Conservation (phyloP, 148 eudicot genomes). For the Beta vulgaris region DNA sequence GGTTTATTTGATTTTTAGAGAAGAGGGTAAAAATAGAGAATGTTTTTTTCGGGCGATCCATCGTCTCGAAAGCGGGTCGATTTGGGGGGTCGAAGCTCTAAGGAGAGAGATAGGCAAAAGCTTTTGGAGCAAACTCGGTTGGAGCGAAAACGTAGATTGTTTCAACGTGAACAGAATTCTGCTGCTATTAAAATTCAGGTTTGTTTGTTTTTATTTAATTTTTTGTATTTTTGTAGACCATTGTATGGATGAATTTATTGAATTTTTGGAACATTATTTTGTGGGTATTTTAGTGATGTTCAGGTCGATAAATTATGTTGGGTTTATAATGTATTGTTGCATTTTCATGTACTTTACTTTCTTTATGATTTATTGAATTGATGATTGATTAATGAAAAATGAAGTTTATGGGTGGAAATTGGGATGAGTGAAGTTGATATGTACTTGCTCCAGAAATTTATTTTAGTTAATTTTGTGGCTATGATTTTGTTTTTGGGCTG, state of each 20-base stretch:
- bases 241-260: no score
- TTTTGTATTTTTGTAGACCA: not conserved
- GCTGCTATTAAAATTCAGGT: conserved; percentile 91
- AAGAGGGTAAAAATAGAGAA: conserved; percentile 18
- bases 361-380: not conserved
- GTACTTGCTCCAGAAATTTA: not conserved
- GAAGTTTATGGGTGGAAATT: not conserved
- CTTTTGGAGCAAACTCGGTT: conserved; percentile 79
- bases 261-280: no score
- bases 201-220: not conserved
- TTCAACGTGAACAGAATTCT: conserved; percentile 64
- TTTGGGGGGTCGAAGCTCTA: conserved; percentile 94
- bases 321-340: not conserved
- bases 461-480: not conserved
- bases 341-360: not conserved
- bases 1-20: not conserved
- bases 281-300: not conserved
- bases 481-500: not conserved
- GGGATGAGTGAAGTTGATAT: not conserved
- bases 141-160: conserved; percentile 68
- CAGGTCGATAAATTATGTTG: not conserved
- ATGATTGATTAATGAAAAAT: not conserved
- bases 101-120: conserved; percentile 88
- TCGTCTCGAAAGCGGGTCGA: conserved; percentile 81
- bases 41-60: conserved; percentile 90